These are phyloP conservation scores for Neurospora sp. DNA, from an alignment of 495 filamentous ascomycete species.

Conservation along the genomic window DNA sequence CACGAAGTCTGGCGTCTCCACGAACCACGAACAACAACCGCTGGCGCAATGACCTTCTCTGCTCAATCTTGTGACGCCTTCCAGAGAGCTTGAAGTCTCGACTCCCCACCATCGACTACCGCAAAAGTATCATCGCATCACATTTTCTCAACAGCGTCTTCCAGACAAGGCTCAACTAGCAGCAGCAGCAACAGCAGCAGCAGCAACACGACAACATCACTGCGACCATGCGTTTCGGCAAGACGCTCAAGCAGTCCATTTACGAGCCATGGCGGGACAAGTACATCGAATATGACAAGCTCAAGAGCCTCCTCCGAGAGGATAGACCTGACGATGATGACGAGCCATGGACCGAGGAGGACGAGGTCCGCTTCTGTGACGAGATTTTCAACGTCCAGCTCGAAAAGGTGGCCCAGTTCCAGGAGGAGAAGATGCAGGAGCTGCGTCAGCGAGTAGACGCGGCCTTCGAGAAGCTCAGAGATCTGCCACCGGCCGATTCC, in stretches of 20 bases:
- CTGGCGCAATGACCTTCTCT: neutral
- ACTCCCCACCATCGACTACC: neutral
- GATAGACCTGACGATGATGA: conserved; percentile 48
- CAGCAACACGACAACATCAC: neutral
- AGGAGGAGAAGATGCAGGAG: conserved; percentile 59
- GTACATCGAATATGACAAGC: conserved; percentile 90
- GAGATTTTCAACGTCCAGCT: conserved; percentile 89
- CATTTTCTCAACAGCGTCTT: neutral
- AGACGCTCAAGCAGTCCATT: conserved; percentile 65
- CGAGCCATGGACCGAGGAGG: conserved; percentile 80
- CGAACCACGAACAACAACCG: neutral
- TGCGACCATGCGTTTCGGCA: conserved; percentile 78
- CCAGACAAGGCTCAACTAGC: neutral
- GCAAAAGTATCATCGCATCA: neutral
- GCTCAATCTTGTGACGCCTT: neutral
- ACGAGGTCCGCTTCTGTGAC: conserved; percentile 87
- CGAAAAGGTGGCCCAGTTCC: conserved; percentile 90
- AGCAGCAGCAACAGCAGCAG: neutral
- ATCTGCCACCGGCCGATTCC: conserved; percentile 32
- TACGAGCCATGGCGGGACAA: conserved; percentile 85
- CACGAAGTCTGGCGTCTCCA: neutral
- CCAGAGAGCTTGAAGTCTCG: neutral
- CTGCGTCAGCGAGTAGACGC: conserved; percentile 57
- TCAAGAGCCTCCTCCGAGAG: conserved; percentile 81
- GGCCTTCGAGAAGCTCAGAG: conserved; percentile 51